phyloP scores from a whole-genome alignment of 805 yeast species.

The Pichia manshurica region DNA sequence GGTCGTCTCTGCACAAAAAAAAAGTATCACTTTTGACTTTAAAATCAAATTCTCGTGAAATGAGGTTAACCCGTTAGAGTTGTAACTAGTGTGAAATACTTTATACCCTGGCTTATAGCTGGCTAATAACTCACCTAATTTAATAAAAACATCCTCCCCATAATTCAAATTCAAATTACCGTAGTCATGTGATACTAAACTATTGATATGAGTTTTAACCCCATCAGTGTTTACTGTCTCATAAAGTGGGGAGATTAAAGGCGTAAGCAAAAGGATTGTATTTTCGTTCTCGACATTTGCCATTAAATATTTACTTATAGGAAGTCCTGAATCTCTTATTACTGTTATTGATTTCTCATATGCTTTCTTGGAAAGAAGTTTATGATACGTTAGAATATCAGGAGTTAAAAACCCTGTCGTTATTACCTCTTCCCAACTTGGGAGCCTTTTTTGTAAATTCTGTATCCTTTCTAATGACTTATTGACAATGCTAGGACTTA shows the following conservation, averaged over 20 bases:
- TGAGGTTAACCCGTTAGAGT: constrained; percentile 50
- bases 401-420: constrained; percentile 31
- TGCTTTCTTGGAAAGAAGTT: constrained; percentile 37
- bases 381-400: constrained; percentile 38
- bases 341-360: constrained; percentile 49
- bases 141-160: constrained; percentile 49
- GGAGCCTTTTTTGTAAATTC: constrained; percentile 37
- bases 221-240: constrained; percentile 12
- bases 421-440: constrained; percentile 36
- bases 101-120: constrained; percentile 37
- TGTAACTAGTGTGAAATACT: constrained; percentile 54
- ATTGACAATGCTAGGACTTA: constrained; percentile 39
- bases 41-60: constrained; percentile 51
- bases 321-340: constrained; percentile 49
- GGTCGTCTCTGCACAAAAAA: constrained; percentile 53
- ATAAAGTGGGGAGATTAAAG: constrained; percentile 31
- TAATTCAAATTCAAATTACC: constrained; percentile 7
- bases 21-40: constrained; percentile 43
- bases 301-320: constrained; percentile 38
- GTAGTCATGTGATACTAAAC: background rate
- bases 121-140: constrained; percentile 44
- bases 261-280: constrained; percentile 30
- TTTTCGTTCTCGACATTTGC: constrained; percentile 20
- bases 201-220: constrained; percentile 10
- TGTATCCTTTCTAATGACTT: constrained; percentile 39